Conservation (phyloP, 2,329 filamentous ascomycete genomes). For the Pseudogymnoascus sp. region DNA sequence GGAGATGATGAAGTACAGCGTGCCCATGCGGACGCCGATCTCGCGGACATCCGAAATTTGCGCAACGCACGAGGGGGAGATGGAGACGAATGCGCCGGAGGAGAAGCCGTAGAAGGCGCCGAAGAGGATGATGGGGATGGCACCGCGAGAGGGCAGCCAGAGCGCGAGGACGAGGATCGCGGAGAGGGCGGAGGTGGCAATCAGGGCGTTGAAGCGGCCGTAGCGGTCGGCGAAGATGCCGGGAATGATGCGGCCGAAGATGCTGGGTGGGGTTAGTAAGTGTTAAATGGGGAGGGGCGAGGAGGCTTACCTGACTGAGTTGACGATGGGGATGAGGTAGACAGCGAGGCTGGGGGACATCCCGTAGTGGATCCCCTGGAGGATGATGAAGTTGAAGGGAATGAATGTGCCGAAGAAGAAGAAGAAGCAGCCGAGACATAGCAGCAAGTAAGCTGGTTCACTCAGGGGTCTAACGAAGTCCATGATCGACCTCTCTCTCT, state of each 20-base stretch:
- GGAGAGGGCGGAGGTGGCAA: conserved; percentile 37
- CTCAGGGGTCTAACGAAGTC: conserved; percentile 31
- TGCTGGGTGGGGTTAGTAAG: conserved; percentile 23
- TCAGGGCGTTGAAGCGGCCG: conserved; percentile 46
- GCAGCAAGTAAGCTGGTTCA: conserved; percentile 32
- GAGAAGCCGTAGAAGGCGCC: conserved; percentile 60
- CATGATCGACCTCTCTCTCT: conserved; percentile 26
- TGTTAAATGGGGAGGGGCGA: conserved; percentile 9
- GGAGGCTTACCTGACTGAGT: conserved; percentile 34
- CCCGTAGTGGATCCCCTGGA: conserved; percentile 32
- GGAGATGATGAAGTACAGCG: conserved; percentile 51
- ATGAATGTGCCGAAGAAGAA: conserved; percentile 45
- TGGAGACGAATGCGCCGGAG: conserved; percentile 55
- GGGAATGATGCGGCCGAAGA: conserved; percentile 48
- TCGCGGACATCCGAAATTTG: conserved; percentile 62
- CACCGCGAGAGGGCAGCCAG: conserved; percentile 43
- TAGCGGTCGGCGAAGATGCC: conserved; percentile 44
- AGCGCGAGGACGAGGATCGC: conserved; percentile 41
- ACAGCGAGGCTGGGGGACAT: conserved; percentile 39
- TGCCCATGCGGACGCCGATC: conserved; percentile 60
- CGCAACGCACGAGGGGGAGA: conserved; percentile 55
- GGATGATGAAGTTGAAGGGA: conserved; percentile 40
- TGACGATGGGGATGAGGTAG: conserved; percentile 47
- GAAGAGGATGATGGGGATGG: conserved; percentile 54
- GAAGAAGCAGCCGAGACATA: conserved; percentile 33